phyloP scores from a whole-genome alignment of 2,329 filamentous ascomycete species.

The Blastomyces percursus region DNA sequence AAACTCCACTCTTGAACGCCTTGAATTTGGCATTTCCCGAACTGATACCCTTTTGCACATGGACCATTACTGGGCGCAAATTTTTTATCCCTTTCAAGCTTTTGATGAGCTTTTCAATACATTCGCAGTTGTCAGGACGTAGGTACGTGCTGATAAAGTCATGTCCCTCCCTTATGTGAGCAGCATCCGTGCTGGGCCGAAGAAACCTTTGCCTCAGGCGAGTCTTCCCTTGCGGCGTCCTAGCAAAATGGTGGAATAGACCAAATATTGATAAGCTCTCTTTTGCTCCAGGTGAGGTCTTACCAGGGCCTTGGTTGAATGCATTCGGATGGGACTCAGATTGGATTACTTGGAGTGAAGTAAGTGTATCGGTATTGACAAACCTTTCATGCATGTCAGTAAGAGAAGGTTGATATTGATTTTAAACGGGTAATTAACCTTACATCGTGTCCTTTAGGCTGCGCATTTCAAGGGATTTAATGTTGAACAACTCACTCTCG shows the following conservation, averaged over 20 bases:
- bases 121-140: conserved; percentile 53
- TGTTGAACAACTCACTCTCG: conserved; percentile 45
- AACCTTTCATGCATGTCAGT: conserved; percentile 50
- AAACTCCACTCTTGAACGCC: conserved; percentile 56
- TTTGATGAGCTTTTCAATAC: conserved; percentile 46
- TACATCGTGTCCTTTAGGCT: conserved; percentile 53
- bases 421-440: conserved; percentile 14
- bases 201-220: conserved; percentile 71
- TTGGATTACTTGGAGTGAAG: conserved; percentile 74
- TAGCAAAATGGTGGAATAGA: conserved; percentile 62
- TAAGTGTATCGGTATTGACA: conserved; percentile 66
- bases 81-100: conserved; percentile 64
- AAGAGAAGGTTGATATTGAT: neutral
- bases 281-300: conserved; percentile 53
- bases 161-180: conserved; percentile 60
- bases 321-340: conserved; percentile 73
- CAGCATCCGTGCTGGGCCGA: conserved; percentile 59
- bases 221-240: conserved; percentile 66
- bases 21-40: conserved; percentile 38
- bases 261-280: conserved; percentile 78
- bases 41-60: conserved; percentile 68
- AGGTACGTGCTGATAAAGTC: conserved; percentile 57
- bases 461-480: conserved; percentile 63
- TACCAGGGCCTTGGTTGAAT: conserved; percentile 60
- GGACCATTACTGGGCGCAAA: conserved; percentile 55